phyloP scores from a whole-genome alignment of 2,329 filamentous ascomycete genomes.

The Gnomoniopsis smithogilvyi region DNA sequence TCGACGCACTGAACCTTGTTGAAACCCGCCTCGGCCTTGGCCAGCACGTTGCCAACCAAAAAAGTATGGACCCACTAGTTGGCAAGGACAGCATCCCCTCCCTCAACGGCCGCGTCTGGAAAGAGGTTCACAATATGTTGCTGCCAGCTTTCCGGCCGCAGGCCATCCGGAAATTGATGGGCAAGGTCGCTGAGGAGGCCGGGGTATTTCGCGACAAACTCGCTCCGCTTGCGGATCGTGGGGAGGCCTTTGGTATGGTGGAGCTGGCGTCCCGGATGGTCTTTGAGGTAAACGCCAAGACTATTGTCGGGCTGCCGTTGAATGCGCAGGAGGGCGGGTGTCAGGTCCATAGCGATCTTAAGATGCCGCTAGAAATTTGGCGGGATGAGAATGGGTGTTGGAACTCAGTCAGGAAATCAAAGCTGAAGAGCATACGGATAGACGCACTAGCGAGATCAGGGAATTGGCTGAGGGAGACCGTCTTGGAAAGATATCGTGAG shows the following conservation, averaged over 20 bases:
- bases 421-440: background rate
- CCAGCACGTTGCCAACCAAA: background rate
- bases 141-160: background rate
- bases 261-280: background rate
- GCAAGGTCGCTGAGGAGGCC: background rate
- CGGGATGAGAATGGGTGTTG: background rate
- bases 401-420: background rate
- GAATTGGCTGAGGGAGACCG: background rate
- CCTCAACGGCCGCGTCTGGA: background rate
- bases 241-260: background rate
- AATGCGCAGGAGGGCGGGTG: background rate
- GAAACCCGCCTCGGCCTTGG: background rate
- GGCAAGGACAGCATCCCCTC: background rate
- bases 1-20: background rate
- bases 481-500: background rate
- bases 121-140: background rate
- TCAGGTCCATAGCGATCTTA: background rate
- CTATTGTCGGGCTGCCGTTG: background rate
- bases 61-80: background rate
- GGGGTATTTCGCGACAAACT: background rate
- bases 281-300: background rate
- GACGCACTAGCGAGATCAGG: background rate
- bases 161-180: background rate
- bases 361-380: background rate
- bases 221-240: background rate